Evolutionary conservation across 1,284 basidiomycete species (phyloP), one percentile per base, ranked within the genome.

Genomic region (Tetrapyrgos nigripes): DNA sequence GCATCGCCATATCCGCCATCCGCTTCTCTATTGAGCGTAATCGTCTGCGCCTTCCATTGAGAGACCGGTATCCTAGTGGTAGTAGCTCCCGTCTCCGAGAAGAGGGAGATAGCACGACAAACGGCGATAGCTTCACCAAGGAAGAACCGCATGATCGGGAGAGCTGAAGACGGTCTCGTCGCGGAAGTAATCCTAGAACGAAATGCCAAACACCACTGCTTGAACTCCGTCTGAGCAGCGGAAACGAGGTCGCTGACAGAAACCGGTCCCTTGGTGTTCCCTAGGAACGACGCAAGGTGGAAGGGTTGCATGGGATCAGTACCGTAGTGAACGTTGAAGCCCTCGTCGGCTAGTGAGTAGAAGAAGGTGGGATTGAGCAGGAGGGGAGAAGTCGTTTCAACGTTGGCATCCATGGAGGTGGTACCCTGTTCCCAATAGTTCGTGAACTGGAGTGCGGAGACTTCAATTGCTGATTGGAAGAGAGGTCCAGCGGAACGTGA

Each of bases 331-430:
- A 83, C 70, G 27, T 73, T 64, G 57, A 79, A 83, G 8, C 68
- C 70, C 33, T 80, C 74, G 5, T 81, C 79, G 1, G 68, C 64
- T 2, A 68, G 55, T 1, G 79, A 81, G 62, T 81, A 83, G 0
- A 72, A 69, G 51, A 84, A 83, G 0, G 81, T 83, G 0, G 84
- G 82, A 52, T 84, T 84, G n/a, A n/a, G n/a, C n/a, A n/a, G n/a
- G 46, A 79, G 58, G 43, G 73, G 53, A 3, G 67, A 74, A 4
- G 77, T 71, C 17, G 65, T 62, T 5, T 66, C 57, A 40, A n/a
- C n/a, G n/a, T 65, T 64, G 3, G 65, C 17, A 5, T 69, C 64
- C 13, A 68, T 60, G 24, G 69, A 75, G 0, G 79, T 79, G 11
- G 76, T 65, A 0, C 85, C 84, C 0, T 72, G 76, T 26, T 71